phyloP scores from a whole-genome alignment of 345 rosid genomes.

The Lepidium africanum region DNA sequence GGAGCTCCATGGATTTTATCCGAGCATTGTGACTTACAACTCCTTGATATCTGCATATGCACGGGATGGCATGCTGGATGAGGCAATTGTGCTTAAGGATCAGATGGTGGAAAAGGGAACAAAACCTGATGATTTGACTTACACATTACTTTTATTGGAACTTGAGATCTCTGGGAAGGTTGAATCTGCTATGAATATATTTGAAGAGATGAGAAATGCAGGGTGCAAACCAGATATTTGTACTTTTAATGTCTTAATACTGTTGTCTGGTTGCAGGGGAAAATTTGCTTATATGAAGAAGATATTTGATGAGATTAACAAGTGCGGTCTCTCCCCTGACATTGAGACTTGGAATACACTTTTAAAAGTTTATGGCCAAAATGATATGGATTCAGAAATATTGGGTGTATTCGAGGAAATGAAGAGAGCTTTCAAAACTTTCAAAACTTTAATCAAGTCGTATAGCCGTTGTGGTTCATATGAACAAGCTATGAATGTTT shows the following conservation, averaged over 20 bases:
- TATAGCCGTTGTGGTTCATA: conserved; percentile 86
- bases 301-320: conserved; percentile 75
- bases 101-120: conserved; percentile 67
- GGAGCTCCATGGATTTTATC: conserved; percentile 60
- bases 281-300: conserved; percentile 86
- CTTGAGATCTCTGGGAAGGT: conserved; percentile 83
- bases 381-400: conserved; percentile 81
- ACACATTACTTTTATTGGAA: conserved; percentile 81
- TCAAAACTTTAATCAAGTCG: conserved; percentile 78
- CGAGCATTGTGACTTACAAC: conserved; percentile 74
- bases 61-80: conserved; percentile 65
- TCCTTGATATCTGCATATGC: conserved; percentile 83
- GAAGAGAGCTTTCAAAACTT: conserved; percentile 97
- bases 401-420: conserved; percentile 90
- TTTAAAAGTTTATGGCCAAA: conserved; percentile 84
- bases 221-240: conserved; percentile 87
- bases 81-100: conserved; percentile 66
- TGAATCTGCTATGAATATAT: conserved; percentile 62
- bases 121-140: conserved; percentile 88
- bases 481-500: conserved; percentile 79
- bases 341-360: conserved; percentile 95
- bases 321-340: conserved; percentile 54
- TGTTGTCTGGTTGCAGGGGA: conserved; percentile 91
- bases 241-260: conserved; percentile 85
- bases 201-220: conserved; percentile 68